A percentile compares a stretch with the other conserved stretches of the same genome.
phyloP scores from a whole-genome alignment of 2,329 filamentous ascomycete species.

The Alternaria longipes region DNA sequence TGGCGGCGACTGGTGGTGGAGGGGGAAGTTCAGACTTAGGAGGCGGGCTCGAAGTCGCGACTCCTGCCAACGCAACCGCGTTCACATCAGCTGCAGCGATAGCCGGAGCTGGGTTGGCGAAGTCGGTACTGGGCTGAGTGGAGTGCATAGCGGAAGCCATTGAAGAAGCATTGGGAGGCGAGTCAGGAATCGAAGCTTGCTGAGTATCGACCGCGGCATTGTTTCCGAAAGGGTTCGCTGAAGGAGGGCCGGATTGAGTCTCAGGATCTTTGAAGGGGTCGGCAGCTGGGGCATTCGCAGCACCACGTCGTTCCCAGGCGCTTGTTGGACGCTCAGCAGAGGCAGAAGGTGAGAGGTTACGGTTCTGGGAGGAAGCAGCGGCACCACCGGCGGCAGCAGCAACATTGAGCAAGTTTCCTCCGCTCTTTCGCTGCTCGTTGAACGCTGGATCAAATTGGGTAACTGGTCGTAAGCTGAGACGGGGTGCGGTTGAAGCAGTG shows the following conservation, averaged over 20 bases:
- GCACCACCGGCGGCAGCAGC: constrained; percentile 42
- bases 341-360: constrained; percentile 29
- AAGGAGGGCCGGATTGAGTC: constrained; percentile 50
- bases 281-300: constrained; percentile 55
- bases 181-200: constrained; percentile 37
- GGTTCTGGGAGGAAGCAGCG: constrained; percentile 26
- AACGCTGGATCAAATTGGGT: constrained; percentile 83
- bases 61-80: constrained; percentile 49
- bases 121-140: constrained; percentile 33
- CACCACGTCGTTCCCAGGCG: constrained; percentile 53
- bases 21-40: constrained; percentile 25
- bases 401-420: constrained; percentile 47
- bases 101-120: constrained; percentile 48
- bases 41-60: constrained; percentile 41
- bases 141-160: constrained; percentile 36
- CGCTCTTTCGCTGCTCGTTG: constrained; percentile 54
- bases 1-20: constrained; percentile 63
- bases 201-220: constrained; percentile 50
- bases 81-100: constrained; percentile 55
- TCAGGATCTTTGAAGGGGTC: constrained; percentile 74
- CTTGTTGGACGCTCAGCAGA: constrained; percentile 35
- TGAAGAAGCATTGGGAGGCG: constrained; percentile 32
- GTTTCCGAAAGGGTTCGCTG: constrained; percentile 65
- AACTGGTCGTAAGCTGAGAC: constrained; percentile 82
- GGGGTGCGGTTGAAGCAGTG: constrained; percentile 71